phyloP scores from a whole-genome alignment of 129 eudicot species.

The Arctium lappa region DNA sequence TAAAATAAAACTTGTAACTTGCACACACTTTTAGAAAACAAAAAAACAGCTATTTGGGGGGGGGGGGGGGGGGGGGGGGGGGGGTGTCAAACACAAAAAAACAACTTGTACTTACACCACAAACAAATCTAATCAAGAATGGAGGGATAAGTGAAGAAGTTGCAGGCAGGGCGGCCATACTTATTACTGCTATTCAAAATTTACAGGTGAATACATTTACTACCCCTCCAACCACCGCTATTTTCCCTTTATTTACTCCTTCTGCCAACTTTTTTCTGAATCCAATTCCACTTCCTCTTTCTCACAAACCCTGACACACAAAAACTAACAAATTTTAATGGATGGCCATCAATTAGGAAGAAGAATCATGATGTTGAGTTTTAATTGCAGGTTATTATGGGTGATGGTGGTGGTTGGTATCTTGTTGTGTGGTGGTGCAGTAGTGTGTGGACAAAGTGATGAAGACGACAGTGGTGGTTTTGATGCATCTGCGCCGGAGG shows the following conservation, averaged over 20 bases:
- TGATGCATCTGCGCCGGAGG: conserved; percentile 25
- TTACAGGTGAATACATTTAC: conserved; percentile 39
- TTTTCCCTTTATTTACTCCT: conserved; percentile 24
- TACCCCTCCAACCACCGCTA: conserved; percentile 40
- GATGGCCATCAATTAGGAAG: neutral
- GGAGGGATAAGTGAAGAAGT: neutral
- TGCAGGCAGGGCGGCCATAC: conserved; percentile 6
- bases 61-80: no score
- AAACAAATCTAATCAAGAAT: conserved; percentile 22
- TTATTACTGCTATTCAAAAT: conserved; percentile 30
- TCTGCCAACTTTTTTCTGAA: conserved; percentile 17
- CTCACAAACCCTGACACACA: conserved; percentile 16
- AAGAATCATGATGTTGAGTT: neutral
- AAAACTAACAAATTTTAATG: neutral
- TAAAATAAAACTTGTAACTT: no score
- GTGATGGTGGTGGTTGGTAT: conserved; percentile 10
- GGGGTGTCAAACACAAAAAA: neutral
- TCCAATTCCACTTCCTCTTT: conserved; percentile 10
- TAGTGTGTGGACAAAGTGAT: conserved; percentile 20
- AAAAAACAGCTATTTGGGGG: neutral
- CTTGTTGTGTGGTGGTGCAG: conserved; percentile 10
- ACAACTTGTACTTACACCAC: neutral
- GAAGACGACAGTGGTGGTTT: conserved; percentile 13
- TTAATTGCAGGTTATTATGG: conserved; percentile 10
- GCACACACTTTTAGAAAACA: no score